Base-by-base conservation (phyloP, 441 rosid genomes). In the Pelargonium cotyledonis region DNA sequence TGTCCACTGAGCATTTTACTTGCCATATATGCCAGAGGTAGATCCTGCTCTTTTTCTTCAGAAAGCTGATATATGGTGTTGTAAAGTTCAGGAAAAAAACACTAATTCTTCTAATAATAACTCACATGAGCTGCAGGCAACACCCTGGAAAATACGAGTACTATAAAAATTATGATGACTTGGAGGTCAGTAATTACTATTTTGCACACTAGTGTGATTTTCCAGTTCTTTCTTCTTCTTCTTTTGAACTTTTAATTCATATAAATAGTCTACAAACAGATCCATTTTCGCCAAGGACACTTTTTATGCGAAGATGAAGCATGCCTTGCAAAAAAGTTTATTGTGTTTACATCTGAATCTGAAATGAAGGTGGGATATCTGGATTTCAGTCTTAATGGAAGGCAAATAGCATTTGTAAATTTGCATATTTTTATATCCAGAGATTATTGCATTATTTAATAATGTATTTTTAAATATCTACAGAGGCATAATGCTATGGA, bases 11-110 rank as follows among this genome's bases (percentile, higher is more conserved):
- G 68, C 84, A 80, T 66, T 80, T 65, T 67, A 80, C 79, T 61
- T 80, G 84, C 72, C 77, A 75, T 74, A 77, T 80, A 72, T 80
- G 81, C 65, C 84, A 75, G 70, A 77, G 84, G 77, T 73, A 76
- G 65, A 21, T 18, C 57, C 43, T 64, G 8, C 55, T 61, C 43
- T 40, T 58, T 40, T 19, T 51, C 35, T 46, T 1, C 26, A 63
- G 64, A 44, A 41, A 67, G 60, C 16, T 53, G 21, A 53, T 53
- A 53, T 15, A 16, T 53, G 40, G 40, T 35, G 60, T 53, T 53
- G 21, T 53, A 19, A 53, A 53, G 23, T 16, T 53, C 2, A 53
- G 40, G 40, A 35, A 35, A 35, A 35, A 35, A 35, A 29, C 31
- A 1, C 6, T 53, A 15, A 12, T 53, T 53, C 18, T 7, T 53